These are phyloP conservation scores for Globisporangium paroecandrum DNA, from an alignment of 352 stramenopile species.

Conservation along the genomic window DNA sequence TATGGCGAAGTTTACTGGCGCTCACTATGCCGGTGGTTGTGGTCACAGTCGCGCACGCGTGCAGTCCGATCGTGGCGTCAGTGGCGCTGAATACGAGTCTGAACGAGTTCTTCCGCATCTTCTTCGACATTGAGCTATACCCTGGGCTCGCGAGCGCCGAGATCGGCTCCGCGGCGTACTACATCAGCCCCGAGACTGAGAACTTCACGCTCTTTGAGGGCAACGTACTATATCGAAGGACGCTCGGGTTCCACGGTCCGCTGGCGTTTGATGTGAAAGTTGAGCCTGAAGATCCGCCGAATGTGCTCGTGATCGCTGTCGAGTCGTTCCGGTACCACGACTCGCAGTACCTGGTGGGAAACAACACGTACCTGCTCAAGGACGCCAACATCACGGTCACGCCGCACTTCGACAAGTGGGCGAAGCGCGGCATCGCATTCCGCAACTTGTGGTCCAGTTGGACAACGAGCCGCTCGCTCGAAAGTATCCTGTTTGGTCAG, in stretches of 20 bases:
- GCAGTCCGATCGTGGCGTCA: slow-evolving; percentile 24
- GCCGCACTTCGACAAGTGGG: slow-evolving; percentile 47
- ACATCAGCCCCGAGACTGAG: slow-evolving; percentile 39
- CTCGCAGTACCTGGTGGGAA: slow-evolving; percentile 43
- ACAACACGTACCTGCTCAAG: slow-evolving; percentile 23
- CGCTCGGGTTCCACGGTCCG: slow-evolving; percentile 37
- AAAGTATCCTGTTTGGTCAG: slow-evolving; percentile 53
- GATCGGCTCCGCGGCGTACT: slow-evolving; percentile 18
- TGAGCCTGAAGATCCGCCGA: slow-evolving; percentile 30
- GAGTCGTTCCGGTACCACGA: slow-evolving; percentile 58
- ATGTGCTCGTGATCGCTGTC: slow-evolving; percentile 47
- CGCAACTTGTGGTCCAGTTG: slow-evolving; percentile 62
- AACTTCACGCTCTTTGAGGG: slow-evolving; percentile 35
- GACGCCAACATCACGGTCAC: slow-evolving; percentile 43
- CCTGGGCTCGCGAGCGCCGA: slow-evolving; percentile 17
- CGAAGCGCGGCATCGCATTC: slow-evolving; percentile 43
- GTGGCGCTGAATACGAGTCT: slow-evolving; percentile 37
- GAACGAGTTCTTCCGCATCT: slow-evolving; percentile 35
- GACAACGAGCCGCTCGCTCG: slow-evolving; percentile 50
- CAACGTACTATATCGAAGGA: slow-evolving; percentile 40
- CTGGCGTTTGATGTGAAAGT: slow-evolving; percentile 42
- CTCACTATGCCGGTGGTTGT: slow-evolving; percentile 21
- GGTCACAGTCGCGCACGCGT: slow-evolving; percentile 18
- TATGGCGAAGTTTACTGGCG: slow-evolving; percentile 7
- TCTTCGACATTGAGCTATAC: slow-evolving; percentile 22